Base-by-base conservation (phyloP, 2,329 filamentous ascomycete genomes). In the Neospermospora avenae region DNA sequence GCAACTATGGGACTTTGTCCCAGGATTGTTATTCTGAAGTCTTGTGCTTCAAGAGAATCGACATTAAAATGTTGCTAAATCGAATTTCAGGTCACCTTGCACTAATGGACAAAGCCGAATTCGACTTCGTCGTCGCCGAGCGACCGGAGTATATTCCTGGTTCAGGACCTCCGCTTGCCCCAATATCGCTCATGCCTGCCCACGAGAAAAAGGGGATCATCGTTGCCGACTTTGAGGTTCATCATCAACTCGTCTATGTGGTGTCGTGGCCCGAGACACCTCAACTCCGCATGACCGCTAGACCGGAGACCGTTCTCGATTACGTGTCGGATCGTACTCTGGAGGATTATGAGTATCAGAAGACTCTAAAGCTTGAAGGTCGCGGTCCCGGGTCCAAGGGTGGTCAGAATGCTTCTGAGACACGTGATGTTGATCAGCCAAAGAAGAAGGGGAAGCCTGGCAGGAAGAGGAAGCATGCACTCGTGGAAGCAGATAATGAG, bases 281-380 rank as follows among this genome's bases (percentile, higher is more conserved):
- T 16, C 74, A 80, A 7, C 75, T 84, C 62, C 77, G 78, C 53
- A 84, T 87, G 59, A 72, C 82, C 2, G 75, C 87, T 65, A 67
- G 79, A 67, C 74, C 77, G 74, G 58, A 76, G 72, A 61, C 76
- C 6, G 65, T 85, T 5, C 74, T 81, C 13, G 79, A 86, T 34
- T 87, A 85, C 63, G 83, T 87, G 7, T 85, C 84, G 0, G 80
- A 81, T 1, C 74, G 76, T 11, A 77, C 76, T 10, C 66, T 85
- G 3, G 85, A 88, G 68, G 77, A 83, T 0, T 88, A 79, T 75
- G 84, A 86, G 63, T 79, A 77, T 56, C 69, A 74, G 2, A 72
- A 65, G 28, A 57, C 57, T 4, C 48, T 61, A 4, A 31, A 56
- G 18, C 49, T 48, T 42, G 54, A 63, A 13, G 35, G 53, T 59